Base-by-base conservation (phyloP, 331 rosid genomes). In the Telfairia occidentalis region DNA sequence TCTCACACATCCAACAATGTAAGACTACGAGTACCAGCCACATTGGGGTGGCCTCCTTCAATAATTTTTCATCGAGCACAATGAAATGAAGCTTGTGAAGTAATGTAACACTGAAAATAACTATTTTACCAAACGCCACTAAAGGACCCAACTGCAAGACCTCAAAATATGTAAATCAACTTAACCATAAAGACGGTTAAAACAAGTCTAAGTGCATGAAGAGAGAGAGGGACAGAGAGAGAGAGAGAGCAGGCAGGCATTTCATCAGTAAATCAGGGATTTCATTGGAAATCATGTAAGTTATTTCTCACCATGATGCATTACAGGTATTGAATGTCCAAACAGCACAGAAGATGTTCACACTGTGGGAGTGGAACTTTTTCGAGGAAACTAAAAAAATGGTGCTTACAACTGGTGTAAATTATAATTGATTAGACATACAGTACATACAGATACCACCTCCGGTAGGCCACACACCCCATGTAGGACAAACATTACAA, bases 401-500 rank as follows among this genome's bases (percentile, higher is more conserved):
- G 74, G 74, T 70, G 59, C 76, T 67, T 48, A 48, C 43, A 71
- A 71, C 28, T 71, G 29, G 13, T 71, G 55, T 71, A 30, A 49
- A 48, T 46, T 49, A 71, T 71, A 46, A 71, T 71, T 30, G 54
- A 71, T 71, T 71, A 71, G 76, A 48, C 76, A 71, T 71, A 71
- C 76, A 71, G 61, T 71, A 71, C 60, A 71, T 48, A 71, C 76
- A 30, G 60, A 71, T 71, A 71, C 60, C 80, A 77, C 66, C 73
- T 76, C 78, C 72, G 78, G 78, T 58, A 38, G 49, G 78, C 55
- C 78, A 60, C 54, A 70, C 60, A 37, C 18, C 71, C 35, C 72
- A 76, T 40, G 43, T 46, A 43, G 72, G 28, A 59, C 71, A 13
- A 59, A 57, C 72, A 57, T 60, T 19, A 71, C 76, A 18, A 71